phyloP scores from a whole-genome alignment of 2,329 filamentous ascomycete genomes.

The Orbilia blumenaviensis region DNA sequence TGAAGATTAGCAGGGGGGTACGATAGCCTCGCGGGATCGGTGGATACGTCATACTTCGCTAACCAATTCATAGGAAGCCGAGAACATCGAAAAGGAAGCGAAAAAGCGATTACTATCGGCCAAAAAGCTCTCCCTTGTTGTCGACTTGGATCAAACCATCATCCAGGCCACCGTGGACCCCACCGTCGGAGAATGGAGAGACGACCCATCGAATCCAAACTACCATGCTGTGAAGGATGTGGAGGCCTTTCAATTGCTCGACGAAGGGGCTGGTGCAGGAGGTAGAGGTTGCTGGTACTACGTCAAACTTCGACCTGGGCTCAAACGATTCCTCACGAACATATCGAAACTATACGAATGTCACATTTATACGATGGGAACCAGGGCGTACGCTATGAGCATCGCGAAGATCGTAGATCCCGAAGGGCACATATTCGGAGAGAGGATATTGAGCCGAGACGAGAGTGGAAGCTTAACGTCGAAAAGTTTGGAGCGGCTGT shows the following conservation, averaged over 20 bases:
- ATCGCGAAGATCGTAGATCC: conserved; percentile 95
- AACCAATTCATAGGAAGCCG: conserved; percentile 69
- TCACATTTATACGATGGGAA: conserved; percentile 99
- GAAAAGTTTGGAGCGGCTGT: conserved; percentile 88
- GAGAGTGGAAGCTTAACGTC: conserved; percentile 93
- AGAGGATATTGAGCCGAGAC: conserved; percentile 93
- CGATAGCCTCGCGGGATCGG: not conserved
- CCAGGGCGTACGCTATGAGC: conserved; percentile 89
- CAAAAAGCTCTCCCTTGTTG: conserved; percentile 88
- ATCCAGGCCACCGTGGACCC: conserved; percentile 98
- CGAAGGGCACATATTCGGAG: conserved; percentile 85
- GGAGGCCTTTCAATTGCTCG: conserved; percentile 83
- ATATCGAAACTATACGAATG: conserved; percentile 87
- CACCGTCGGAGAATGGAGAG: conserved; percentile 94
- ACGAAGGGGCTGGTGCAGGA: conserved; percentile 81
- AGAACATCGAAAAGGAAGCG: conserved; percentile 81
- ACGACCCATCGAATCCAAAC: conserved; percentile 86
- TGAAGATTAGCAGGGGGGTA: conserved; percentile 79
- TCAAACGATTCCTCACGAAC: conserved; percentile 79
- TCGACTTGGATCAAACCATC: conserved; percentile 97
- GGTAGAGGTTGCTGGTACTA: conserved; percentile 91
- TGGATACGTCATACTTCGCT: not conserved
- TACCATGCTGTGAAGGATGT: conserved; percentile 90
- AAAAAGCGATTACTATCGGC: conserved; percentile 82
- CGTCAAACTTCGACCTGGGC: conserved; percentile 92